Base-by-base conservation (phyloP, 768 basidiomycete species). In the Hydnum rufescens region DNA sequence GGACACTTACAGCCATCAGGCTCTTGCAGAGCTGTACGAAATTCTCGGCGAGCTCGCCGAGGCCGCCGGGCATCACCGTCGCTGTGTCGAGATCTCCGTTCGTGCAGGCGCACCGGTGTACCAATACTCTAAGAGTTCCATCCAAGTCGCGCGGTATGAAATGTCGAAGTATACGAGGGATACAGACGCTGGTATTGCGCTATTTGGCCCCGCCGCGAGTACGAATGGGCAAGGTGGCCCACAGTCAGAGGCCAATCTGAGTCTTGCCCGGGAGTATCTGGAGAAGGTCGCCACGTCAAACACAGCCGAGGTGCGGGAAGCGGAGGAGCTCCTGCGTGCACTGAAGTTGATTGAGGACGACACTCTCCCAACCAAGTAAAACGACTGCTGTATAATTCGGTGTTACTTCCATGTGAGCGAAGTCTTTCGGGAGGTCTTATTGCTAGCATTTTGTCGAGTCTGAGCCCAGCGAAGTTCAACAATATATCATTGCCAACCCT, bases 131-230 rank as follows among this genome's bases (percentile, higher is more conserved):
- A 80, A 77, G 63, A 90, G 86, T n/a, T 75, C 79, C 57, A 64
- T 96, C 48, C 81, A 78, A 58, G 79, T 92, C 31, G 89, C 89
- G 16, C 79, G 82, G 53, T 77, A 82, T 59, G 77, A 89, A 57
- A 71, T 87, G 50, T 51, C 32, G 51, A 52, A 39, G 54, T n/a
- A n/a, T n/a, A n/a, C n/a, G n/a, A n/a, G n/a, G n/a, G n/a, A n/a
- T n/a, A n/a, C n/a, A n/a, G n/a, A n/a, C n/a, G n/a, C n/a, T n/a
- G 49, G 52, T 52, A 51, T 19, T 51, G 26, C 31, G 29, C 42
- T 42, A 31, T 39, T 63, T 64, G 69, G 49, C 70, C 70, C 34
- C 68, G 76, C 43, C 71, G 18, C 53, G 22, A 51, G 8, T 2
- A 2, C 53, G 8, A 57, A 57, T 2, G 51, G n/a, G 32, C 32